Percentiles rank a stretch among this genome's conserved stretches.
These are phyloP conservation scores for Colletotrichum sp. DNA, from an alignment of 2,329 filamentous ascomycete species.

Conservation along the genomic window DNA sequence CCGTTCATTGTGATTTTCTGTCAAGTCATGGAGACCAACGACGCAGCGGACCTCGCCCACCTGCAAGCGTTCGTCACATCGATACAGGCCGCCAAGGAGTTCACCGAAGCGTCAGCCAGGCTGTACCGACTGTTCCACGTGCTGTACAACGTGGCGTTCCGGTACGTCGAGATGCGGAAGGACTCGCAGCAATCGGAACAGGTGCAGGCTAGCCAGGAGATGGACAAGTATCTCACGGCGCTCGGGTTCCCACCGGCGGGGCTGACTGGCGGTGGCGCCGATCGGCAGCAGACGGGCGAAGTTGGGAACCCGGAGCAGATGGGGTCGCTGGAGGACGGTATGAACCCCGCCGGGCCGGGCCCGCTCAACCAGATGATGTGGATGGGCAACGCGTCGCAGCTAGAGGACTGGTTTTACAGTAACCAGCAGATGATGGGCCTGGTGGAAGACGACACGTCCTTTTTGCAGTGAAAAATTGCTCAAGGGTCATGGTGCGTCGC, in stretches of 20 bases:
- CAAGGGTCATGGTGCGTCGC: not conserved
- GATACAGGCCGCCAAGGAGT: constrained; percentile 51
- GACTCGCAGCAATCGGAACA: constrained; percentile 30
- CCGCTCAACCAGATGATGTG: constrained; percentile 32
- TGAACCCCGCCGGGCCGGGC: constrained; percentile 10
- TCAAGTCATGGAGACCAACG: constrained; percentile 51
- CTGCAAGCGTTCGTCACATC: constrained; percentile 56
- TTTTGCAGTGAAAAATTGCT: not conserved
- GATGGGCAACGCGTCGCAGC: constrained; percentile 40
- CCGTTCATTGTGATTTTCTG: constrained; percentile 60
- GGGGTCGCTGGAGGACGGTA: not conserved
- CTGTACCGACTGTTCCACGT: constrained; percentile 63
- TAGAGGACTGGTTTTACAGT: constrained; percentile 43
- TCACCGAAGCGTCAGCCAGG: constrained; percentile 55
- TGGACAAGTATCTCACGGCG: constrained; percentile 57
- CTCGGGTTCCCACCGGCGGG: constrained; percentile 46
- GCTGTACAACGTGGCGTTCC: constrained; percentile 60
- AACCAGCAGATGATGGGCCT: constrained; percentile 42
- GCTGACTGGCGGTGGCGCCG: not conserved
- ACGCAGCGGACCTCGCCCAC: constrained; percentile 46
- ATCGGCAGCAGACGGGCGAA: constrained; percentile 10
- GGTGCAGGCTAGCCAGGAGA: constrained; percentile 40
- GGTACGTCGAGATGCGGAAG: constrained; percentile 62
- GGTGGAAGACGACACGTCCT: constrained; percentile 29
- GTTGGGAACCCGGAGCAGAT: not conserved